Evolutionary conservation across 148 eudicot genomes (phyloP).

Genomic region (Cornus florida): DNA sequence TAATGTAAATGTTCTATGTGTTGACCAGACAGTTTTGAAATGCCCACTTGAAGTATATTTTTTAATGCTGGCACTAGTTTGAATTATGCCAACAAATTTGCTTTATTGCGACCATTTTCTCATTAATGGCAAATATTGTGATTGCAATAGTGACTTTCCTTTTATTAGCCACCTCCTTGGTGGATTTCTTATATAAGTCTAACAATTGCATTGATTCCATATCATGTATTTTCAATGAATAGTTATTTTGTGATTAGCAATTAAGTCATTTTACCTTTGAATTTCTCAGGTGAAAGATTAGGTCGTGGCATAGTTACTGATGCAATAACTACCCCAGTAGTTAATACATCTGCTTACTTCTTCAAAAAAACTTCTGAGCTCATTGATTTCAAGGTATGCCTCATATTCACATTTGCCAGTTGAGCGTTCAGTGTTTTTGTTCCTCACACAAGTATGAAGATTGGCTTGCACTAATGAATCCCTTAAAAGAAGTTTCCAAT

Average conservation of each 20-base stretch:
- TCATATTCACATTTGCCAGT: not conserved
- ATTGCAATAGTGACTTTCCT: no score
- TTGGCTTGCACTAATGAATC: not conserved
- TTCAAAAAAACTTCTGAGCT: constrained; percentile 85
- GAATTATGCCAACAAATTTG: no score
- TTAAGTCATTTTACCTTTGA: not conserved
- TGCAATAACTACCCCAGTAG: constrained; percentile 94
- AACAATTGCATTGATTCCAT: no score
- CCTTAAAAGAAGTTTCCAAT: not conserved
- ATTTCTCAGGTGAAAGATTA: constrained; percentile 69
- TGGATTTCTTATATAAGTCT: no score
- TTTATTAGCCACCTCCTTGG: no score
- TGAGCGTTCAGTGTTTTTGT: not conserved
- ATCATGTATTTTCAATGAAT: not conserved
- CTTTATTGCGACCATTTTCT: no score
- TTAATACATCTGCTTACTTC: constrained; percentile 90
- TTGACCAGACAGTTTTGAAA: no score
- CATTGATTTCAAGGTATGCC: constrained; percentile 81
- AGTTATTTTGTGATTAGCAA: not conserved
- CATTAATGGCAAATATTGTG: not conserved
- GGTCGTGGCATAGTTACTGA: constrained; percentile 86
- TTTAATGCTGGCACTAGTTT: no score
- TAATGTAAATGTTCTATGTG: no score
- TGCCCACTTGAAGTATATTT: no score
- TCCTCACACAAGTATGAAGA: not conserved